These are phyloP conservation scores for Phanerodontia chrysosporium DNA, from an alignment of 768 basidiomycete species.

Conservation along the genomic window DNA sequence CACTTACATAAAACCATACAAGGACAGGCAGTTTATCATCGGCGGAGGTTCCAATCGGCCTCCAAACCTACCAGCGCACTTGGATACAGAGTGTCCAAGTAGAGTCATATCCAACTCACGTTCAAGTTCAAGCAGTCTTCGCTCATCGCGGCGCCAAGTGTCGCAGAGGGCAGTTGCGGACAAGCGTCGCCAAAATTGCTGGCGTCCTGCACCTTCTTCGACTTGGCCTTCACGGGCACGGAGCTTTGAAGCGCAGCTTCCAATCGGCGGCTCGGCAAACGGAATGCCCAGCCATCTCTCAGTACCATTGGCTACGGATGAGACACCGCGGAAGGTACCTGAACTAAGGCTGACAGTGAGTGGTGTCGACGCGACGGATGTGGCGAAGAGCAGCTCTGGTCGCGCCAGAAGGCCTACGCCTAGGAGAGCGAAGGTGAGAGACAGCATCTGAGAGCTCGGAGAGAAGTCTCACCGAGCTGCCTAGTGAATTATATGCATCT, in stretches of 20 bases:
- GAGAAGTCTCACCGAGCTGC: too few relatives aligned
- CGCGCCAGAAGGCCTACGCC: neutral
- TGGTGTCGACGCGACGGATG: neutral
- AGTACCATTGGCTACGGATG: slow-evolving; percentile 19
- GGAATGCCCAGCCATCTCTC: slow-evolving; percentile 59
- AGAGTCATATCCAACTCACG: slow-evolving; percentile 31
- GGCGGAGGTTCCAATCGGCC: slow-evolving; percentile 21
- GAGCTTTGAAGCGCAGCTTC: slow-evolving; percentile 51
- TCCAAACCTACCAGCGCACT: slow-evolving; percentile 23
- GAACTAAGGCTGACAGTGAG: slow-evolving; percentile 37
- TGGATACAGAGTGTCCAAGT: slow-evolving; percentile 20
- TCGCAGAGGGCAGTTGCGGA: slow-evolving; percentile 37
- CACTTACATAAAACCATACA: slow-evolving; percentile 31
- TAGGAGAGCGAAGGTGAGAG: neutral
- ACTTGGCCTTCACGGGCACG: slow-evolving; percentile 31
- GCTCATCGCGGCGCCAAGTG: slow-evolving; percentile 40
- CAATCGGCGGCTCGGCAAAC: slow-evolving; percentile 53
- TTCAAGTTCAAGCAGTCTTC: slow-evolving; percentile 56
- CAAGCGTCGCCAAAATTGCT: slow-evolving; percentile 53
- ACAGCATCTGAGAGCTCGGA: neutral
- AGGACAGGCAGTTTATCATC: slow-evolving; percentile 26
- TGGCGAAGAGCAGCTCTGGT: neutral
- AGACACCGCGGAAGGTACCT: slow-evolving; percentile 45
- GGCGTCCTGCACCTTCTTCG: slow-evolving; percentile 32
- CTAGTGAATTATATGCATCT: too few relatives aligned